Percentiles rank a stretch among this genome's conserved stretches.
Conservation (phyloP, 1,139 yeast genomes). For the Martiniozyma asiatica region DNA sequence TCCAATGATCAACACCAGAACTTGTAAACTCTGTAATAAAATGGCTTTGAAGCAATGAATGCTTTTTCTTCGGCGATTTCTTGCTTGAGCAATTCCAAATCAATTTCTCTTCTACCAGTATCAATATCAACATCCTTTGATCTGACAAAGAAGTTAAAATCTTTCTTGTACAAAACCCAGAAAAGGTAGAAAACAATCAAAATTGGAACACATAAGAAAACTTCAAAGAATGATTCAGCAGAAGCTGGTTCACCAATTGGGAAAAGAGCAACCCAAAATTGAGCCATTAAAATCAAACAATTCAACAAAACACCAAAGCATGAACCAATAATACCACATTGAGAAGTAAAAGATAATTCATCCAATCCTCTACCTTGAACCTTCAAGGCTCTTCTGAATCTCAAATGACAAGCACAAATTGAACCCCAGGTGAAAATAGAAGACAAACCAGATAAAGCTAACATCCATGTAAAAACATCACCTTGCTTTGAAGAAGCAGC, state of each 20-base stretch:
- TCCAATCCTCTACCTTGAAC: constrained; percentile 50
- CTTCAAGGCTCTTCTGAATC: constrained; percentile 66
- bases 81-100: constrained; percentile 51
- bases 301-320: constrained; percentile 49
- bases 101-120: constrained; percentile 59
- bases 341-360: constrained; percentile 62
- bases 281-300: constrained; percentile 57
- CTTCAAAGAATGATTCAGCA: constrained; percentile 47
- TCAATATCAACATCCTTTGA: constrained; percentile 51
- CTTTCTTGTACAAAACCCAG: constrained; percentile 45
- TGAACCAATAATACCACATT: constrained; percentile 63
- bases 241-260: constrained; percentile 48
- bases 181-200: constrained; percentile 42
- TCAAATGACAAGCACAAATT: constrained; percentile 61
- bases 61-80: constrained; percentile 55
- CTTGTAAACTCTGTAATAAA: constrained; percentile 37
- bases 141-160: constrained; percentile 36
- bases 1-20: constrained; percentile 44
- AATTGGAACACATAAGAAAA: constrained; percentile 53
- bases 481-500: constrained; percentile 58
- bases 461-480: constrained; percentile 66
- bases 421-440: constrained; percentile 80
- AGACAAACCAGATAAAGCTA: constrained; percentile 74
- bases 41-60: constrained; percentile 37
- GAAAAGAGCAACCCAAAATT: constrained; percentile 60